phyloP scores from a whole-genome alignment of 352 stramenopile genomes.

The Peronospora farinosa region DNA sequence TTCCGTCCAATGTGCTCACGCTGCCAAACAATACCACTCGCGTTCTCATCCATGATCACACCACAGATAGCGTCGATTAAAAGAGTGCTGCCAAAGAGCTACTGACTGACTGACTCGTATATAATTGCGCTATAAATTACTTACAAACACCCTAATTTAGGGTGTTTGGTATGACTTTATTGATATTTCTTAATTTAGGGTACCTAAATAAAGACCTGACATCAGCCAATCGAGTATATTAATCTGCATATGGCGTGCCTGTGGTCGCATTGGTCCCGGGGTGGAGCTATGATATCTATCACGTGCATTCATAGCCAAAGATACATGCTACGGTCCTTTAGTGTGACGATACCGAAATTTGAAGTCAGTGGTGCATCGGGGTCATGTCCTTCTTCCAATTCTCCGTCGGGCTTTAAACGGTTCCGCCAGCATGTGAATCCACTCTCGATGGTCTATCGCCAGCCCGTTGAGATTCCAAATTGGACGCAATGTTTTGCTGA shows the following conservation, averaged over 20 bases:
- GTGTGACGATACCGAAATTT: slow-evolving; percentile 4
- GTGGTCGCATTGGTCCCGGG: slow-evolving; percentile 14
- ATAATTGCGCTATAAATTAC: too few relatives aligned
- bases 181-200: too few relatives aligned
- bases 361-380: not conserved
- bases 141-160: too few relatives aligned
- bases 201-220: too few relatives aligned
- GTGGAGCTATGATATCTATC: slow-evolving; percentile 1
- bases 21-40: slow-evolving; percentile 44
- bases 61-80: not conserved
- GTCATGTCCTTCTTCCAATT: slow-evolving; percentile 1
- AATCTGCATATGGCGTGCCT: not conserved
- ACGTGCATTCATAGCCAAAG: not conserved
- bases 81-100: not conserved
- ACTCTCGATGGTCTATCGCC: slow-evolving; percentile 53
- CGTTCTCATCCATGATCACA: slow-evolving; percentile 59
- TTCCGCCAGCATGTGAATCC: slow-evolving; percentile 86
- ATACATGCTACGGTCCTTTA: slow-evolving; percentile 10
- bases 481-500: slow-evolving; percentile 48
- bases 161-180: too few relatives aligned
- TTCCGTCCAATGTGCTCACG: slow-evolving; percentile 48
- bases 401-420: slow-evolving; percentile 34
- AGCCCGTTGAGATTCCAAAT: slow-evolving; percentile 55
- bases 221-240: not conserved
- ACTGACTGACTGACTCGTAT: too few relatives aligned